A percentile compares a stretch with the other conserved stretches of the same genome.
These are phyloP conservation scores for Eucalyptus albens DNA, from an alignment of 345 rosid genomes.

Conservation along the genomic window DNA sequence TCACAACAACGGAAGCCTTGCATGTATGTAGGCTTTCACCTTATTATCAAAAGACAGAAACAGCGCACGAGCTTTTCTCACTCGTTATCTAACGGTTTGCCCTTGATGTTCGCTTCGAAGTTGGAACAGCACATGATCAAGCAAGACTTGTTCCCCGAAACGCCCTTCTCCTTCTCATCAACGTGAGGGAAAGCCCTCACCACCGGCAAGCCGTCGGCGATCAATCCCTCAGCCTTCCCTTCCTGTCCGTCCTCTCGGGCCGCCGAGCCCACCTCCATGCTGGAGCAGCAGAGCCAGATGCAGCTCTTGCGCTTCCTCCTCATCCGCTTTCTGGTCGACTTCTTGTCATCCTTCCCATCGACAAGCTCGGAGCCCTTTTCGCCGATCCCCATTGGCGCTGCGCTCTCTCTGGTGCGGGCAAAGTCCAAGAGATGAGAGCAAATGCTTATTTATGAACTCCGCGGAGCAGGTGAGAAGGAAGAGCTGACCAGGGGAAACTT, in stretches of 20 bases:
- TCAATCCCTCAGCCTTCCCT: background rate
- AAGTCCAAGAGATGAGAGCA: background rate
- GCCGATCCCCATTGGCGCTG: background rate
- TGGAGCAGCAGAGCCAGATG: background rate
- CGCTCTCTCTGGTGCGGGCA: background rate
- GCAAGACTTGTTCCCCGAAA: background rate
- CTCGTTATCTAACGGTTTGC: background rate
- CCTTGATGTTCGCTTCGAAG: background rate
- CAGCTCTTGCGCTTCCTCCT: background rate
- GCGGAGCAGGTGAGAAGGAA: background rate
- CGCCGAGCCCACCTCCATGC: background rate
- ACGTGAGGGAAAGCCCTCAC: background rate
- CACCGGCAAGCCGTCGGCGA: background rate
- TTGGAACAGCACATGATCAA: background rate
- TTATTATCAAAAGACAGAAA: background rate
- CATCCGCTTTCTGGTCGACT: background rate
- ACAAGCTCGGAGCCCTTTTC: background rate
- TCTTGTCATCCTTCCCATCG: background rate
- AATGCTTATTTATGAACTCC: background rate
- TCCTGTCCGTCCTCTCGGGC: background rate
- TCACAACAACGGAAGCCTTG: background rate
- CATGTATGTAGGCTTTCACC: background rate
- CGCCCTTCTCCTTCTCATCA: background rate
- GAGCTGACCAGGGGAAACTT: background rate
- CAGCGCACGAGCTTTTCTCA: background rate